phyloP scores from a whole-genome alignment of 257 asterid species.

The Ophiorrhiza pumila region DNA sequence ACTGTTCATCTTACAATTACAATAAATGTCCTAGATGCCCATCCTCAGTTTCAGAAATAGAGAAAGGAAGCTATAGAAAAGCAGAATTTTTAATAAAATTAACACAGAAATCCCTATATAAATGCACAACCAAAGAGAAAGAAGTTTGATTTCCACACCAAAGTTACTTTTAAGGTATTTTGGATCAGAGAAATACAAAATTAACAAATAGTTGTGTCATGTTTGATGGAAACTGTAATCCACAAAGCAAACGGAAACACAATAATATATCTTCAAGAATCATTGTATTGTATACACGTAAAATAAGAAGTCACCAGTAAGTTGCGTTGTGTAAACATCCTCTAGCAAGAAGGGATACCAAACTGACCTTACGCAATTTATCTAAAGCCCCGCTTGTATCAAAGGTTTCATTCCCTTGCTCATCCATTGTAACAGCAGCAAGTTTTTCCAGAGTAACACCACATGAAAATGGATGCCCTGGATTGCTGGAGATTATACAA shows the following conservation, averaged over 20 bases:
- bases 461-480: constrained; percentile 88
- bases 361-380: constrained; percentile 86
- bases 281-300: too few relatives aligned
- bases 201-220: not conserved
- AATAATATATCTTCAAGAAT: not conserved
- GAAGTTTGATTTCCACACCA: too few relatives aligned
- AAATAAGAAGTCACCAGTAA: constrained; percentile 13
- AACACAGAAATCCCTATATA: not conserved
- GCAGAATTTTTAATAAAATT: not conserved
- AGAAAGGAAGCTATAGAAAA: not conserved
- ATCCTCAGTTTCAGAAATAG: too few relatives aligned
- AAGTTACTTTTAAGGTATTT: too few relatives aligned
- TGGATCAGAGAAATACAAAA: too few relatives aligned
- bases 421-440: constrained; percentile 98
- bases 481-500: constrained; percentile 53
- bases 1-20: not conserved
- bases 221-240: not conserved
- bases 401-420: constrained; percentile 95
- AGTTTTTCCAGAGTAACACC: constrained; percentile 96
- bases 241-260: not conserved
- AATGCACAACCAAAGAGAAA: not conserved
- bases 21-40: too few relatives aligned
- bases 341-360: constrained; percentile 19
- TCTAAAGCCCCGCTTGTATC: constrained; percentile 99
- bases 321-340: not conserved